Evolutionary conservation across 1,139 yeast species (phyloP).

Genomic region (Meyerozyma guilliermondii): DNA sequence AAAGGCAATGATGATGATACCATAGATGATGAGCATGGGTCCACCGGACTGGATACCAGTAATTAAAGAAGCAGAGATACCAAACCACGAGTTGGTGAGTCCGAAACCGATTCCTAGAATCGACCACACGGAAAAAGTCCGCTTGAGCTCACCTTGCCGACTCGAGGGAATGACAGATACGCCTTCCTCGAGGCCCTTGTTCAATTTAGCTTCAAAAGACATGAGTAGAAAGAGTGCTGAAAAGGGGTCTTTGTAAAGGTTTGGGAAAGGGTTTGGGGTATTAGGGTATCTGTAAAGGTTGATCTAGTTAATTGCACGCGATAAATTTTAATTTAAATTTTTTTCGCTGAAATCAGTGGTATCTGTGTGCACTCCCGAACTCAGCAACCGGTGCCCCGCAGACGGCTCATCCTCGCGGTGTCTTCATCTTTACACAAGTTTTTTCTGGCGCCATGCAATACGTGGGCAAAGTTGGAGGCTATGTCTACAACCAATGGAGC

Average conservation of each 20-base stretch:
- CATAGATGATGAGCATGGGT: slow-evolving; percentile 43
- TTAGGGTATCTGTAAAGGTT: no score
- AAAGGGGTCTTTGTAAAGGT: no score
- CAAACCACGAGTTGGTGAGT: slow-evolving; percentile 52
- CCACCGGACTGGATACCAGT: slow-evolving; percentile 48
- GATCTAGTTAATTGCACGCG: no score
- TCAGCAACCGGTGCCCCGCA: no score
- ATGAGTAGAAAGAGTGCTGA: not conserved
- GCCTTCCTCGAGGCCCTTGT: slow-evolving; percentile 1
- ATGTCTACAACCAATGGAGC: slow-evolving; percentile 95
- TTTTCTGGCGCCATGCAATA: slow-evolving; percentile 61
- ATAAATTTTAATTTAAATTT: no score
- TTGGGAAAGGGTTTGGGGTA: no score
- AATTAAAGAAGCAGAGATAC: slow-evolving; percentile 45
- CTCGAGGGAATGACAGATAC: not conserved
- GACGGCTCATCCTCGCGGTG: no score
- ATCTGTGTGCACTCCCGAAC: no score
- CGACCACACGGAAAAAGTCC: slow-evolving; percentile 50
- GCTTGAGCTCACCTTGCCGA: slow-evolving; percentile 28
- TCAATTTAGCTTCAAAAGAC: not conserved
- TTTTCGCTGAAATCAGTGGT: no score
- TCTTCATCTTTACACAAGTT: no score
- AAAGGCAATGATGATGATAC: slow-evolving; percentile 28
- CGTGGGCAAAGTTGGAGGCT: slow-evolving; percentile 92
- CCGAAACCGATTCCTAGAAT: slow-evolving; percentile 49